Evolutionary conservation across 2,329 filamentous ascomycete genomes (phyloP).

Genomic region (Aspergillus novoparasiticus): DNA sequence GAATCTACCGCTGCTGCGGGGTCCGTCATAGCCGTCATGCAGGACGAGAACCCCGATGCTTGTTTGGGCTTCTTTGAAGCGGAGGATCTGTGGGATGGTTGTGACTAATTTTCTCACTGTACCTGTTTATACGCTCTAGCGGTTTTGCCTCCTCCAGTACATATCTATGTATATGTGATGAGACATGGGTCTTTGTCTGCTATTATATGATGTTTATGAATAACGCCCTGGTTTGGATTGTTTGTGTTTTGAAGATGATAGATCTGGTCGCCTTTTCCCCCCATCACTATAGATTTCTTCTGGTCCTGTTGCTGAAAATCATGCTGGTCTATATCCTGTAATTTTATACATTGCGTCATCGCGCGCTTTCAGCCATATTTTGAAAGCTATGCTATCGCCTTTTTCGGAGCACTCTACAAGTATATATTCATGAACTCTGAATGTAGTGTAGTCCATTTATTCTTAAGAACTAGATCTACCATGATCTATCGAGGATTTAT

Average conservation of each 20-base stretch:
- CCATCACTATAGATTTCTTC: background rate
- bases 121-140: background rate
- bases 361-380: background rate
- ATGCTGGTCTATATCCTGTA: background rate
- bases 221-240: background rate
- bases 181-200: background rate
- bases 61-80: conserved; percentile 36
- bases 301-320: background rate
- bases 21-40: conserved; percentile 34
- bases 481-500: conserved; percentile 16
- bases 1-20: conserved; percentile 8
- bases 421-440: background rate
- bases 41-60: conserved; percentile 24
- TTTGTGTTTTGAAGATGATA: background rate
- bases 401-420: background rate
- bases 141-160: background rate
- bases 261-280: background rate
- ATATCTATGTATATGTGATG: background rate
- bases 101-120: background rate
- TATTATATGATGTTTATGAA: background rate
- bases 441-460: background rate
- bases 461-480: conserved; percentile 16
- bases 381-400: background rate
- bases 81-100: conserved; percentile 32
- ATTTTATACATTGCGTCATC: background rate